Percentiles rank a stretch among this genome's conserved stretches.
These are phyloP conservation scores for Penicillium manginii DNA, from an alignment of 495 filamentous ascomycete genomes.

Conservation along the genomic window DNA sequence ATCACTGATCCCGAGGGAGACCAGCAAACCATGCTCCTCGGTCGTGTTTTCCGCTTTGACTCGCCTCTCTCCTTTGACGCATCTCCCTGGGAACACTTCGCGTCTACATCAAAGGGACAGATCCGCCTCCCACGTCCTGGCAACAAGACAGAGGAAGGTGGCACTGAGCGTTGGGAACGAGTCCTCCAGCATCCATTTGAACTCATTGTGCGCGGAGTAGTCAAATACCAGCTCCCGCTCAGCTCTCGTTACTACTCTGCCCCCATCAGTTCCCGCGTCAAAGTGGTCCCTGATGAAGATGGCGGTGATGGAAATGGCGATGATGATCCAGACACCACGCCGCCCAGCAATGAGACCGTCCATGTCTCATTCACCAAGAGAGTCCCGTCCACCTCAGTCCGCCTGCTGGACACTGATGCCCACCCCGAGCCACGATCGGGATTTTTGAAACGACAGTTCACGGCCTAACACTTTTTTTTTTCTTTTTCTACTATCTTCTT, in stretches of 20 bases:
- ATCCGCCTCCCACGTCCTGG: slow-evolving; percentile 80
- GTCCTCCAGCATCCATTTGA: slow-evolving; percentile 91
- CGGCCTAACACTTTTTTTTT: slow-evolving; percentile 25
- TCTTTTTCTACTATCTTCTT: slow-evolving; percentile 7
- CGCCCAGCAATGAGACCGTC: slow-evolving; percentile 34
- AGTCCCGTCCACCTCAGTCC: slow-evolving; percentile 2
- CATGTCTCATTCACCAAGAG: slow-evolving; percentile 18
- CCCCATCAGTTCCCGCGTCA: slow-evolving; percentile 54
- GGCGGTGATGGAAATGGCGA: neutral
- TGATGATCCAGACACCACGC: slow-evolving; percentile 20
- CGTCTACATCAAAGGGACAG: slow-evolving; percentile 74
- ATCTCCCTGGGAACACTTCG: slow-evolving; percentile 72
- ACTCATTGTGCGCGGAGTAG: slow-evolving; percentile 82
- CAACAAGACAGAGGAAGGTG: slow-evolving; percentile 84
- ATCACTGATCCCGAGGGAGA: slow-evolving; percentile 67
- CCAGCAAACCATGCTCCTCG: slow-evolving; percentile 83
- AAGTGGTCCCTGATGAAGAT: slow-evolving; percentile 54
- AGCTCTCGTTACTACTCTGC: slow-evolving; percentile 65
- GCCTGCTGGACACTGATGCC: slow-evolving; percentile 16
- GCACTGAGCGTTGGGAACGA: slow-evolving; percentile 87
- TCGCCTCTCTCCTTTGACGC: slow-evolving; percentile 85
- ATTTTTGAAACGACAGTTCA: slow-evolving; percentile 32
- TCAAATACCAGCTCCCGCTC: slow-evolving; percentile 88
- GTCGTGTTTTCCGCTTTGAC: slow-evolving; percentile 84
- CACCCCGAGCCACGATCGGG: slow-evolving; percentile 8